A percentile compares a stretch with the other conserved stretches of the same genome.
phyloP scores from a whole-genome alignment of 1,284 basidiomycete genomes.

The Marasmius oreades region DNA sequence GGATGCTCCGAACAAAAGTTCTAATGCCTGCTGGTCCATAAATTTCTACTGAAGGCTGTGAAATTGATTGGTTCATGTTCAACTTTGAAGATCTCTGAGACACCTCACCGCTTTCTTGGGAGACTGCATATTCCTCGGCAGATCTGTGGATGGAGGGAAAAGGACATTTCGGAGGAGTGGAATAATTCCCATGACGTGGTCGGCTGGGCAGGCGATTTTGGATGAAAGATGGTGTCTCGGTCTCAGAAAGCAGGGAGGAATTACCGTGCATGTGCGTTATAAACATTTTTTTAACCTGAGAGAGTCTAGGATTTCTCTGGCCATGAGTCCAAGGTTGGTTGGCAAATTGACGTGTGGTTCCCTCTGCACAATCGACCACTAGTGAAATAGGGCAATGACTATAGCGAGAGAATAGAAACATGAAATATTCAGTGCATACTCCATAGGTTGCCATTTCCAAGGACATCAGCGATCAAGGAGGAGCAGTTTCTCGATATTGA shows the following conservation, averaged over 20 bases:
- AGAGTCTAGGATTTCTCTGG: constrained; percentile 39
- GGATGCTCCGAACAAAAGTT: constrained; percentile 68
- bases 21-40: constrained; percentile 86
- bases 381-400: background rate
- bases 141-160: constrained; percentile 31
- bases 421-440: constrained; percentile 38
- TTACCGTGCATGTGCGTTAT: constrained; percentile 87
- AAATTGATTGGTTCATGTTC: background rate
- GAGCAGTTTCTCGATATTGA: constrained; percentile 67
- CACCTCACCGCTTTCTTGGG: constrained; percentile 12
- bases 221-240: background rate
- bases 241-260: constrained; percentile 7
- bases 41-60: constrained; percentile 65
- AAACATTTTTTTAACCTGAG: constrained; percentile 71
- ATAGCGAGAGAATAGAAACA: constrained; percentile 11
- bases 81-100: constrained; percentile 10
- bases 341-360: constrained; percentile 68
- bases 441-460: constrained; percentile 58
- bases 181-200: constrained; percentile 80
- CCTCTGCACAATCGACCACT: constrained; percentile 91
- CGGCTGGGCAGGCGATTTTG: constrained; percentile 41
- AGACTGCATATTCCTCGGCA: constrained; percentile 3
- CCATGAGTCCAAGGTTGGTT: constrained; percentile 31
- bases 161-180: constrained; percentile 70
- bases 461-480: constrained; percentile 56